phyloP scores from a whole-genome alignment of 2,329 filamentous ascomycete genomes.

The Microdochium trichocladiopsis region DNA sequence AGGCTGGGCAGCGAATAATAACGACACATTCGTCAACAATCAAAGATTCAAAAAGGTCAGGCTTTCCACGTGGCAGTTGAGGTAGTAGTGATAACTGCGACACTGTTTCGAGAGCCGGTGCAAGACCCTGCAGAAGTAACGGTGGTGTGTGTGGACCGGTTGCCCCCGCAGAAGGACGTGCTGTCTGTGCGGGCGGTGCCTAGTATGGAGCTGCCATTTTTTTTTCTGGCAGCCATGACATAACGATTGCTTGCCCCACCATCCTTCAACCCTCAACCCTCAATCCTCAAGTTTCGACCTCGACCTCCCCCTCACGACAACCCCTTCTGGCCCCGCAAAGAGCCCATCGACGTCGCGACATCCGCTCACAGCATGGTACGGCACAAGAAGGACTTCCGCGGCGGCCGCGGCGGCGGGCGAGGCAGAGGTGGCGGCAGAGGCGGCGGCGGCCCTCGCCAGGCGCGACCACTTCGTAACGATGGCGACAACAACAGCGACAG shows the following conservation, averaged over 20 bases:
- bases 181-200: too few species aligned
- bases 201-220: background rate
- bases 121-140: too few species aligned
- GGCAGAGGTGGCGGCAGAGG: slow-evolving; percentile 66
- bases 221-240: too few species aligned
- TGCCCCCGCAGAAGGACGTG: too few species aligned
- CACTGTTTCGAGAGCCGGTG: too few species aligned
- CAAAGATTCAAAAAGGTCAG: too few species aligned
- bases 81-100: too few species aligned
- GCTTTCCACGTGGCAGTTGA: too few species aligned
- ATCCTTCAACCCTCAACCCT: background rate
- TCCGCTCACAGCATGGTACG: slow-evolving; percentile 56
- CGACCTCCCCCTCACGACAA: background rate
- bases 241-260: background rate
- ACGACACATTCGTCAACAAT: too few species aligned
- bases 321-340: background rate
- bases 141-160: too few species aligned
- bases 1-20: too few species aligned
- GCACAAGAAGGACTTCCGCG: slow-evolving; percentile 85
- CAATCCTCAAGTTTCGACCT: background rate
- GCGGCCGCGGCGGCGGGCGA: slow-evolving; percentile 66
- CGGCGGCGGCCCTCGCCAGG: slow-evolving; percentile 50
- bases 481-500: slow-evolving; percentile 30
- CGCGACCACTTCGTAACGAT: slow-evolving; percentile 37
- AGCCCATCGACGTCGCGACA: background rate